Evolutionary conservation across 2,329 filamentous ascomycete genomes (phyloP).

Genomic region (Ramichloridium luteum): DNA sequence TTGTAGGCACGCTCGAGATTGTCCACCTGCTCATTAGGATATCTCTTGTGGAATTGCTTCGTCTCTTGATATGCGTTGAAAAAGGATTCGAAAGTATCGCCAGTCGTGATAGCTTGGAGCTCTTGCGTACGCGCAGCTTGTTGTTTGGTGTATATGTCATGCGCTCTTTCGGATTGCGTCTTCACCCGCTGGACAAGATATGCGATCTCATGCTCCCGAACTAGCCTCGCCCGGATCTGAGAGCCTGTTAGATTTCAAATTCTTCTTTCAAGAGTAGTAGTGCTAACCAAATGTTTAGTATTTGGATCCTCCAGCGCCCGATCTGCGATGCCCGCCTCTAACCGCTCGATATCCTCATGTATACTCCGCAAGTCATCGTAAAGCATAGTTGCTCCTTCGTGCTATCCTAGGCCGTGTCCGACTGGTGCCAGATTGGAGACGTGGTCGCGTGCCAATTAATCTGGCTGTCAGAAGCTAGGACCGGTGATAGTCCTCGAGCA

Average conservation of each 20-base stretch:
- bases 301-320: constrained; percentile 79
- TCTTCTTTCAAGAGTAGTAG: too few species aligned
- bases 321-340: constrained; percentile 88
- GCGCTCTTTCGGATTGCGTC: constrained; percentile 65
- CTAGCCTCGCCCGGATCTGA: constrained; percentile 76
- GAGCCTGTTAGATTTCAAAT: too few species aligned
- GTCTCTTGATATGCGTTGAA: constrained; percentile 72
- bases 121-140: constrained; percentile 62
- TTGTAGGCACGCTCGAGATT: constrained; percentile 91
- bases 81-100: constrained; percentile 82
- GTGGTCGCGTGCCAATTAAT: too few species aligned
- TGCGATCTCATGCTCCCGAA: constrained; percentile 82
- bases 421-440: too few species aligned
- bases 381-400: constrained; percentile 44
- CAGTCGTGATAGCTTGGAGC: constrained; percentile 69
- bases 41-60: constrained; percentile 77
- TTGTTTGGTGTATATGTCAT: constrained; percentile 74
- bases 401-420: too few species aligned
- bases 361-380: constrained; percentile 88
- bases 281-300: too few species aligned
- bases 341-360: constrained; percentile 89
- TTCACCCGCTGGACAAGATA: constrained; percentile 81
- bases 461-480: too few species aligned
- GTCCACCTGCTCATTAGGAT: constrained; percentile 89
- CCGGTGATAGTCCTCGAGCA: too few species aligned